Evolutionary conservation across 495 filamentous ascomycete species (phyloP).

Genomic region (Viridothelium virens): DNA sequence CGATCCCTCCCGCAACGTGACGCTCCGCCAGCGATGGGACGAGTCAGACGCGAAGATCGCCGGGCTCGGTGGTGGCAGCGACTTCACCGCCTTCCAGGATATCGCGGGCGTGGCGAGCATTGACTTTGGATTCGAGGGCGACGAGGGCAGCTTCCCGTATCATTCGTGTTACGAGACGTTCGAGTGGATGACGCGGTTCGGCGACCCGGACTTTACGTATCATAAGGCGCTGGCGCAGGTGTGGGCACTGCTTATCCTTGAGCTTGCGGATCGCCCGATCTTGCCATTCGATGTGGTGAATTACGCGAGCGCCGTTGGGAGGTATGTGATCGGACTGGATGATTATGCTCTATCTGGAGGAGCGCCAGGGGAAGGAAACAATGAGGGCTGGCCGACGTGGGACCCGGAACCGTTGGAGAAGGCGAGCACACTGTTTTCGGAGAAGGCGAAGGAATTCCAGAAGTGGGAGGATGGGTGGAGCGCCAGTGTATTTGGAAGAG

Average conservation of each 20-base stretch:
- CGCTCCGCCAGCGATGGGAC: slow-evolving; percentile 70
- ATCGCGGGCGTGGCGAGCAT: slow-evolving; percentile 86
- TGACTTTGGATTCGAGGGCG: slow-evolving; percentile 71
- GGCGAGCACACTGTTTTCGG: slow-evolving; percentile 52
- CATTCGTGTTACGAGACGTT: slow-evolving; percentile 85
- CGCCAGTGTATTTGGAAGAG: slow-evolving; percentile 52
- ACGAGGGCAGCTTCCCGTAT: slow-evolving; percentile 53
- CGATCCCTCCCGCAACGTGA: slow-evolving; percentile 65
- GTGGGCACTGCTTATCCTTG: slow-evolving; percentile 73
- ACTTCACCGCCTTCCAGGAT: slow-evolving; percentile 87
- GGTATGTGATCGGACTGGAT: slow-evolving; percentile 60
- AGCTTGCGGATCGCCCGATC: slow-evolving; percentile 71
- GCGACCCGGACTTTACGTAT: slow-evolving; percentile 75
- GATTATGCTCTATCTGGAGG: slow-evolving; percentile 53
- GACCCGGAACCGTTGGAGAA: slow-evolving; percentile 52
- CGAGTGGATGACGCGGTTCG: slow-evolving; percentile 71
- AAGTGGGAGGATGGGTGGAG: slow-evolving; percentile 70
- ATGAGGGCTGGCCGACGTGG: slow-evolving; percentile 41
- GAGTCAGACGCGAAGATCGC: slow-evolving; percentile 50
- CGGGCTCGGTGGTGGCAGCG: slow-evolving; percentile 70
- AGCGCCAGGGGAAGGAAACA: slow-evolving; percentile 35
- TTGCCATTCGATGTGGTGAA: slow-evolving; percentile 75
- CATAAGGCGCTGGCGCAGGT: slow-evolving; percentile 74
- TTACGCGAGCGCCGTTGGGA: slow-evolving; percentile 56
- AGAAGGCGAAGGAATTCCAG: slow-evolving; percentile 56